Evolutionary conservation across 305 asterid genomes (phyloP).

Genomic region (Solanum aculeatissimum): DNA sequence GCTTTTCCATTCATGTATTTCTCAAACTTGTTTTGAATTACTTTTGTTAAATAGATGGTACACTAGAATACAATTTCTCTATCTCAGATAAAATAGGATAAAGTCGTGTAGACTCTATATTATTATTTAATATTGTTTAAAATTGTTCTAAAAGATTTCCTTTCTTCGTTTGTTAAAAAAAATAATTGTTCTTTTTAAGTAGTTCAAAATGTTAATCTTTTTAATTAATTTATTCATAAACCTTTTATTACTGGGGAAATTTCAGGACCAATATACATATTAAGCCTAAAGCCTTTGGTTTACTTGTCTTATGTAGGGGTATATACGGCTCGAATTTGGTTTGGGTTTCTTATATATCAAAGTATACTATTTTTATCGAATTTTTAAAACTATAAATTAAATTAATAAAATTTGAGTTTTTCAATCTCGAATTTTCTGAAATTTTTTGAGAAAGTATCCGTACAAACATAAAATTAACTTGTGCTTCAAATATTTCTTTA

Average conservation of each 20-base stretch:
- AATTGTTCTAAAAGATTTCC: background rate
- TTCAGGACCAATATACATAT: too few species aligned
- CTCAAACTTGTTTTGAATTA: background rate
- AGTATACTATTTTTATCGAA: too few species aligned
- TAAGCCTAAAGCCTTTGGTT: background rate
- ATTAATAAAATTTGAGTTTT: too few species aligned
- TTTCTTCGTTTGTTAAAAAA: background rate
- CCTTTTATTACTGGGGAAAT: background rate
- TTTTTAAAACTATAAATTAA: too few species aligned
- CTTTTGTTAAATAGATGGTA: background rate
- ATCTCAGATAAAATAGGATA: background rate
- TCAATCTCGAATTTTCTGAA: too few species aligned
- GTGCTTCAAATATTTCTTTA: too few species aligned
- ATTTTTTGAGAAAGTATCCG: too few species aligned
- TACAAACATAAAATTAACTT: too few species aligned
- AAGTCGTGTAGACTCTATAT: background rate
- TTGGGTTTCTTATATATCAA: too few species aligned
- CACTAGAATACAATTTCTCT: background rate
- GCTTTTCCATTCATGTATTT: background rate
- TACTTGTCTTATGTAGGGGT: background rate
- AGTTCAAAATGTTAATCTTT: background rate
- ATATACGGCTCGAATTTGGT: too few species aligned
- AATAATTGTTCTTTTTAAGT: background rate
- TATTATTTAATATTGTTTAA: background rate
- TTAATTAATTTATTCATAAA: background rate